phyloP scores from a whole-genome alignment of 176 grass and related monocot genomes.

The Oryza nivara region DNA sequence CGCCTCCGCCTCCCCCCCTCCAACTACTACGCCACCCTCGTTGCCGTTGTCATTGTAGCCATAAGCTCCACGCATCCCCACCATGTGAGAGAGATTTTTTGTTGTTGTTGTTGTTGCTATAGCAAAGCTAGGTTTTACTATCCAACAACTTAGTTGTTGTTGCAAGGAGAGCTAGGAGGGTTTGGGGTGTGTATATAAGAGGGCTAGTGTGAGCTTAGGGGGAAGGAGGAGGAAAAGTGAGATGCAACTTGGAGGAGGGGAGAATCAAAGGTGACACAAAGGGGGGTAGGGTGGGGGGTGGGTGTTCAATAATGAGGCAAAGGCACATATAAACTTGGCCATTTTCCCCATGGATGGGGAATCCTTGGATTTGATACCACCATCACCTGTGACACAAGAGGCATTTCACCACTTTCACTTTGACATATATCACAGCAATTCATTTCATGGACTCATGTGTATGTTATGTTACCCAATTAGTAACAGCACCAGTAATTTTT shows the following conservation, averaged over 20 bases:
- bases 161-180: not conserved
- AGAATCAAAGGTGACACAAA: constrained; percentile 37
- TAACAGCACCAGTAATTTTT: not conserved
- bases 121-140: not conserved
- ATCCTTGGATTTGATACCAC: constrained; percentile 52
- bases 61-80: constrained; percentile 60
- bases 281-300: not conserved
- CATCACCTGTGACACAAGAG: constrained; percentile 39
- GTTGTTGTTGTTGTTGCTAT: not conserved
- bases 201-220: not conserved
- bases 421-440: not conserved
- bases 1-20: not conserved
- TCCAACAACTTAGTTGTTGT: not conserved
- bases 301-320: constrained; percentile 42
- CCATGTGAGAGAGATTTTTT: constrained; percentile 33
- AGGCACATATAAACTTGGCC: constrained; percentile 8
- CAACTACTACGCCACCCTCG: constrained; percentile 23
- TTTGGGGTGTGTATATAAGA: not conserved
- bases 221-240: constrained; percentile 40
- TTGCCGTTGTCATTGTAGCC: constrained; percentile 40
- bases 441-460: constrained; percentile 28
- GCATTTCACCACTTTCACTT: constrained; percentile 20
- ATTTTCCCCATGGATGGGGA: constrained; percentile 32
- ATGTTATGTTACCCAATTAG: not conserved
- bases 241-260: constrained; percentile 31